Evolutionary conservation across 2,329 filamentous ascomycete genomes (phyloP).

Genomic region (Diaporthe capsici): DNA sequence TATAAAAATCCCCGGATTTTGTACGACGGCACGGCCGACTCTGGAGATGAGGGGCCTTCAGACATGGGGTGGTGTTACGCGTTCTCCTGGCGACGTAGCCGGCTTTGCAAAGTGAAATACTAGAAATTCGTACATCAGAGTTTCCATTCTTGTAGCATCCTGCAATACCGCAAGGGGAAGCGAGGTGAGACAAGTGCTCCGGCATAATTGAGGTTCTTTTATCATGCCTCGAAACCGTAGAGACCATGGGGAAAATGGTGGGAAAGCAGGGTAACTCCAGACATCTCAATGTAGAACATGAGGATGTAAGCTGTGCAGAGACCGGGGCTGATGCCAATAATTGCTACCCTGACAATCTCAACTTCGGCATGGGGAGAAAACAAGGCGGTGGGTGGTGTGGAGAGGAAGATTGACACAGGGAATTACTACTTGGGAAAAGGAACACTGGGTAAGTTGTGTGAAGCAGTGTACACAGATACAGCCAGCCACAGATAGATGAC

Average conservation of each 20-base stretch:
- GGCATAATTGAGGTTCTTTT: background rate
- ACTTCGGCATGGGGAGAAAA: background rate
- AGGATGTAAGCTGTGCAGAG: background rate
- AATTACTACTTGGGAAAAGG: background rate
- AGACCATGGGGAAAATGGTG: no score
- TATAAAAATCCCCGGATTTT: no score
- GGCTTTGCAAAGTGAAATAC: background rate
- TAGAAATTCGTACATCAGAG: background rate
- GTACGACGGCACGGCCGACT: background rate
- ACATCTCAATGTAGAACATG: background rate
- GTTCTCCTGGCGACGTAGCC: background rate
- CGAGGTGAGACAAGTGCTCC: background rate
- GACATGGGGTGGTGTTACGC: background rate
- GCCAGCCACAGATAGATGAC: background rate
- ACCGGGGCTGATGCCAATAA: background rate
- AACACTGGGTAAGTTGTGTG: background rate
- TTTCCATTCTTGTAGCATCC: background rate
- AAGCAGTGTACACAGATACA: background rate
- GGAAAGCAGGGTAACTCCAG: background rate
- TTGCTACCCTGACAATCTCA: conserved; percentile 25
- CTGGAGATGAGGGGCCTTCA: background rate
- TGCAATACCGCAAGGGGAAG: background rate
- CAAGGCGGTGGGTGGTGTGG: conserved; percentile 13
- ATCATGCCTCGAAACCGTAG: background rate
- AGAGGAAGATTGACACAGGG: conserved; percentile 9